phyloP scores from a whole-genome alignment of 192 early-diverging fungal genomes.

The Backusella parvicylindrica region DNA sequence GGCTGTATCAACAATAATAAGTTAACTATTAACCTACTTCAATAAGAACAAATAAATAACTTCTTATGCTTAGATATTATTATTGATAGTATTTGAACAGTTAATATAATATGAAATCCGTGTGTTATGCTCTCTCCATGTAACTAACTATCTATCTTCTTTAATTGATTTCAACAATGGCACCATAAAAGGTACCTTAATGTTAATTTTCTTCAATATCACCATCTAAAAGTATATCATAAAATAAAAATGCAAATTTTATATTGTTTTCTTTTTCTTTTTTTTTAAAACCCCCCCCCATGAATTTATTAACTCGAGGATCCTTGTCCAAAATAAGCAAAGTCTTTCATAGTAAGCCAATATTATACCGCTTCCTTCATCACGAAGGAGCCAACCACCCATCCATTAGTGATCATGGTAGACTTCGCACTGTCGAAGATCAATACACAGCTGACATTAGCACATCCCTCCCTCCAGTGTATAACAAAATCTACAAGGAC shows the following conservation, averaged over 20 bases:
- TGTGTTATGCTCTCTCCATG: no score
- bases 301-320: background rate
- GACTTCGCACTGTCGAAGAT: constrained; percentile 16
- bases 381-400: background rate
- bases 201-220: no score
- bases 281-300: background rate
- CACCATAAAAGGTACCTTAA: no score
- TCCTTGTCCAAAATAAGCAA: background rate
- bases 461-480: background rate
- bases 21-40: no score
- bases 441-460: background rate
- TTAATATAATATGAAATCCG: no score
- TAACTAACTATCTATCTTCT: no score
- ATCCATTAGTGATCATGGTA: background rate
- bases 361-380: background rate
- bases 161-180: no score
- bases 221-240: no score
- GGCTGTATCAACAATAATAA: no score
- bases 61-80: no score
- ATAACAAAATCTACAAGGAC: background rate
- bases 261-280: background rate
- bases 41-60: no score
- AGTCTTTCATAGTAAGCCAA: background rate
- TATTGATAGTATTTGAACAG: no score
- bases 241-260: background rate